Conservation (phyloP, 129 eudicot genomes). For the Logfia minima region DNA sequence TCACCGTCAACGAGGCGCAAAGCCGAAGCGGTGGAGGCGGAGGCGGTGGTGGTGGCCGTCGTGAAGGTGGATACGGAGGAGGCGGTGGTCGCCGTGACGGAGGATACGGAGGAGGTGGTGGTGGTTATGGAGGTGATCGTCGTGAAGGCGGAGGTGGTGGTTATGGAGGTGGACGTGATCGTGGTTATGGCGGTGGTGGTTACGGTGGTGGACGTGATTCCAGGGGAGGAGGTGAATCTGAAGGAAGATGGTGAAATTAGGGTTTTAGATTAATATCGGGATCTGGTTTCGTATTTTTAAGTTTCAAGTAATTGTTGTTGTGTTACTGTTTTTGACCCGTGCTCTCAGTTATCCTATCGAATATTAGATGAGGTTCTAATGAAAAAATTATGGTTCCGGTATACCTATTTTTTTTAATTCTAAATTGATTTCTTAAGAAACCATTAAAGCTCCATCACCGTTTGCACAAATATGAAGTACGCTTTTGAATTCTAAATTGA, state of each 20-base stretch:
- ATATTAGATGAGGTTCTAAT: conserved; percentile 15
- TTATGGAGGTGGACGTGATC: conserved; percentile 29
- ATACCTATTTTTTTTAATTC: not conserved
- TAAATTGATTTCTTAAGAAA: no score
- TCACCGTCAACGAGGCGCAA: conserved; percentile 89
- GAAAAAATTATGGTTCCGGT: conserved; percentile 29
- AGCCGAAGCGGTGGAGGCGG: conserved; percentile 64
- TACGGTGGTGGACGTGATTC: conserved; percentile 21
- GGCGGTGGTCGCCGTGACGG: conserved; percentile 31
- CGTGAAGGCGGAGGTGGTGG: conserved; percentile 35
- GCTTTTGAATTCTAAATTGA: no score
- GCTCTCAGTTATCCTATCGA: not conserved
- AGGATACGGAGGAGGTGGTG: conserved; percentile 37
- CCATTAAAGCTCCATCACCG: no score
- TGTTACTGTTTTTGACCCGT: conserved; percentile 26
- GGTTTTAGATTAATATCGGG: conserved; percentile 17
- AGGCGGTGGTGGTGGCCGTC: conserved; percentile 53
- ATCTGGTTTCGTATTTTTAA: conserved; percentile 9
- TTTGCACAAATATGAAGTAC: no score
- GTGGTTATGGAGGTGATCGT: conserved; percentile 34
- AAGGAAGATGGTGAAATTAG: conserved; percentile 63
- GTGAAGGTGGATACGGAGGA: conserved; percentile 35
- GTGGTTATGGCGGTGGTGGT: conserved; percentile 37
- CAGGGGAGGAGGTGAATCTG: conserved; percentile 43
- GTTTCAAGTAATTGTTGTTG: conserved; percentile 7